A percentile compares a stretch with the other conserved stretches of the same genome.
These are phyloP conservation scores for Colletotrichum eleusines DNA, from an alignment of 2,329 filamentous ascomycete genomes.

Conservation along the genomic window DNA sequence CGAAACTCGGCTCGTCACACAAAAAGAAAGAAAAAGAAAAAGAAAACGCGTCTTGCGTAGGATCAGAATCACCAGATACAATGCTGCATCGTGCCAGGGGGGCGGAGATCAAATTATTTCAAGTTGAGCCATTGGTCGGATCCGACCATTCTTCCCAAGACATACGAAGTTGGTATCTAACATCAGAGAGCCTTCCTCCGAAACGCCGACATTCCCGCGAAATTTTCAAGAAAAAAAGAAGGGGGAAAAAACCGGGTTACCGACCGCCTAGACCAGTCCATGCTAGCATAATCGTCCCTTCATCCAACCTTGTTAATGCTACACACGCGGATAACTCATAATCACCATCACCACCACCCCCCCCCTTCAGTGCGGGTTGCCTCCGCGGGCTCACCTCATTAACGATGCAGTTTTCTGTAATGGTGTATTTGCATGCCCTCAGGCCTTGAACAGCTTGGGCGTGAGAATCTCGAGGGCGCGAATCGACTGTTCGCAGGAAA, in stretches of 20 bases:
- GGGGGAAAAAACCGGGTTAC: conserved; percentile 26
- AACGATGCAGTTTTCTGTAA: conserved; percentile 2
- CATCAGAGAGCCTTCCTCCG: conserved; percentile 35
- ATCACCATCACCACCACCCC: not conserved
- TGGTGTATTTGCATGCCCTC: not conserved
- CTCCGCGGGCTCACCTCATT: not conserved
- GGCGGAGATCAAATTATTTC: conserved; percentile 20
- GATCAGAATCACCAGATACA: not conserved
- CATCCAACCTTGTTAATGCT: conserved; percentile 30
- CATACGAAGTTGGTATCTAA: conserved; percentile 41
- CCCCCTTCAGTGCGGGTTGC: not conserved
- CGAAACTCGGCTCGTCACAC: not conserved
- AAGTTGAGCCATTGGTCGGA: conserved; percentile 4
- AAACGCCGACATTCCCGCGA: conserved; percentile 33
- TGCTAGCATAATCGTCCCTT: conserved; percentile 34
- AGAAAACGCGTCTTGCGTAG: too few species aligned
- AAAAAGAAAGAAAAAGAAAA: not conserved
- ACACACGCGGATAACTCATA: not conserved
- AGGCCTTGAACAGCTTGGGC: conserved; percentile 58
- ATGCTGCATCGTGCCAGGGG: not conserved
- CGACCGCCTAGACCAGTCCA: conserved; percentile 31
- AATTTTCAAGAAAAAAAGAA: conserved; percentile 15
- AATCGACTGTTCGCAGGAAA: conserved; percentile 79
- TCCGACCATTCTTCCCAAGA: conserved; percentile 19
- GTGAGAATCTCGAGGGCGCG: conserved; percentile 79